Evolutionary conservation across 2,329 filamentous ascomycete genomes (phyloP).

Genomic region (Monosporascus sp.): DNA sequence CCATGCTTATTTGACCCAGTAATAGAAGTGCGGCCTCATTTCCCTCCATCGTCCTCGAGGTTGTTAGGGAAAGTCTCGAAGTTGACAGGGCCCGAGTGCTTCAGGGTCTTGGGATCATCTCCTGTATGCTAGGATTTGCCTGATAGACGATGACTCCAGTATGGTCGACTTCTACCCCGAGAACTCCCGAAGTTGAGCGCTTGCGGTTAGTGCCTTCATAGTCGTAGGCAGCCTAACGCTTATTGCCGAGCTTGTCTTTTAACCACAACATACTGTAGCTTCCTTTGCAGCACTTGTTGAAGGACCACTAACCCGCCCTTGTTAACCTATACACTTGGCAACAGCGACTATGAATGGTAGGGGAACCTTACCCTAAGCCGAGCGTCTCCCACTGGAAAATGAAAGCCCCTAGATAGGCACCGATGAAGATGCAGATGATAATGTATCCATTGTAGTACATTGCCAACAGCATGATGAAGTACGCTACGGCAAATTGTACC

Average conservation of each 20-base stretch:
- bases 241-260: neutral
- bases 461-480: conserved; percentile 69
- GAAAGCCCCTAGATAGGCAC: conserved; percentile 67
- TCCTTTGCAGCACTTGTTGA: conserved; percentile 8
- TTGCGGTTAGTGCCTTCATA: too few relatives aligned
- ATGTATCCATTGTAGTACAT: conserved; percentile 68
- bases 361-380: conserved; percentile 12
- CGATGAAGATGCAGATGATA: conserved; percentile 76
- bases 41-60: too few relatives aligned
- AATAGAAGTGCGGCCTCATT: too few relatives aligned
- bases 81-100: too few relatives aligned
- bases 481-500: conserved; percentile 68
- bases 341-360: neutral
- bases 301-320: conserved; percentile 1
- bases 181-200: too few relatives aligned
- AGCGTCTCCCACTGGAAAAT: conserved; percentile 66
- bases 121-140: too few relatives aligned
- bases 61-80: too few relatives aligned
- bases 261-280: conserved; percentile 14
- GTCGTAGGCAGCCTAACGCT: too few relatives aligned
- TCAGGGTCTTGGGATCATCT: too few relatives aligned
- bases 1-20: too few relatives aligned
- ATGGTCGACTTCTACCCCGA: too few relatives aligned
- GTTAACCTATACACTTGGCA: neutral
- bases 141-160: too few relatives aligned